Evolutionary conservation across 2,329 filamentous ascomycete species (phyloP).

Genomic region (Triangularia verruculosa): DNA sequence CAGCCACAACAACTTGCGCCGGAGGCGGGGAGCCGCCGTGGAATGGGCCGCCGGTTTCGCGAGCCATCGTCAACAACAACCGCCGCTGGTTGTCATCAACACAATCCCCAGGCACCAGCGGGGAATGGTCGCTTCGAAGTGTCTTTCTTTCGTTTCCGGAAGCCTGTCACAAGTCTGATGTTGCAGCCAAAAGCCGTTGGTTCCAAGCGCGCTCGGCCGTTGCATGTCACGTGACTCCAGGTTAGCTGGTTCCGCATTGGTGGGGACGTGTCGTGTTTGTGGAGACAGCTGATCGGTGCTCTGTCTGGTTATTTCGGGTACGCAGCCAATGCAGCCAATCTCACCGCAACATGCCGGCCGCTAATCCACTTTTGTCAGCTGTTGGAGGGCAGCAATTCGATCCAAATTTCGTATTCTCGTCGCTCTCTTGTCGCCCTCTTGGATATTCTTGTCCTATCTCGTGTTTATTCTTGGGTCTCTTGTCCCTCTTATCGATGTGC

Average conservation of each 20-base stretch:
- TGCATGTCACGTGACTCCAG: background rate
- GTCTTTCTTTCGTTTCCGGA: background rate
- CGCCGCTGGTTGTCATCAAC: background rate
- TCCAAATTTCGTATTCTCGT: background rate
- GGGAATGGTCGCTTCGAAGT: background rate
- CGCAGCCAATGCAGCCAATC: conserved; percentile 13
- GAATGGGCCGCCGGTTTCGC: background rate
- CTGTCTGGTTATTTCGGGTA: conserved; percentile 12
- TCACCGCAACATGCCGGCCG: background rate
- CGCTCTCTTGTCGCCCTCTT: too few species aligned
- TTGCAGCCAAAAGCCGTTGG: background rate
- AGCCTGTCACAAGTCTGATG: background rate
- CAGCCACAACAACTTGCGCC: background rate
- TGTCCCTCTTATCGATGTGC: background rate
- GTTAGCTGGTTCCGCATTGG: background rate
- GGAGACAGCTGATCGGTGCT: background rate
- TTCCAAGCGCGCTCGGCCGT: background rate
- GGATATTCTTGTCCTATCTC: background rate
- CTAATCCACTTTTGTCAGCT: background rate
- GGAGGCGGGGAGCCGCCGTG: background rate
- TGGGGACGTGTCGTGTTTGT: background rate
- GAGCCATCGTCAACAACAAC: background rate
- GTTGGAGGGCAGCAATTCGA: conserved; percentile 9
- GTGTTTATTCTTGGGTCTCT: background rate
- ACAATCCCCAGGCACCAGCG: background rate